Conservation (phyloP, 768 basidiomycete species). For the Boletus tomentosulus region DNA sequence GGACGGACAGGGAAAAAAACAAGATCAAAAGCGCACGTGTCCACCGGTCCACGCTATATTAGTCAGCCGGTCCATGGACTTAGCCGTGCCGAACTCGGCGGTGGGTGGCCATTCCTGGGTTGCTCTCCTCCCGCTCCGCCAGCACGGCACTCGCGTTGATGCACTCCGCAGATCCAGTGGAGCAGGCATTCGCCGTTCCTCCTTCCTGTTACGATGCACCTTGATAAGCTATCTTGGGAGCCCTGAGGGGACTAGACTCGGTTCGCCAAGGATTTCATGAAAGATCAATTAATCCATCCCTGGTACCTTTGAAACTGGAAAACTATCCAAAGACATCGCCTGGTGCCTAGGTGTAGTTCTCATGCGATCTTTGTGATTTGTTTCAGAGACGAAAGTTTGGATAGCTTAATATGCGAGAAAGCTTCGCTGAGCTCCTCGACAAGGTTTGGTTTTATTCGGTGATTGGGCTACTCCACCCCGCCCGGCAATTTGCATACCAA, state of each 20-base stretch:
- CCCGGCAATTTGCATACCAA: constrained; percentile 19
- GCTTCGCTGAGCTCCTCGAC: constrained; percentile 29
- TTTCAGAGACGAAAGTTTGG: background rate
- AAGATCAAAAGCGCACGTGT: constrained; percentile 33
- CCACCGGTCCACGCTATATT: constrained; percentile 14
- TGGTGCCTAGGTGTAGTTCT: too few relatives aligned
- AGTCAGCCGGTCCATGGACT: constrained; percentile 29
- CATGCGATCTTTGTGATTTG: too few relatives aligned
- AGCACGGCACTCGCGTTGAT: constrained; percentile 3
- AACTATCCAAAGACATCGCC: too few relatives aligned
- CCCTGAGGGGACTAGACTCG: constrained; percentile 27
- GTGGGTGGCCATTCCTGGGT: background rate
- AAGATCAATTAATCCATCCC: constrained; percentile 17
- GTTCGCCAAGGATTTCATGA: constrained; percentile 16
- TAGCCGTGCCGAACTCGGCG: constrained; percentile 6
- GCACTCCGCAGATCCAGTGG: constrained; percentile 25
- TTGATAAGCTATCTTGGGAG: constrained; percentile 30
- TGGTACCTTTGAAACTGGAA: constrained; percentile 13
- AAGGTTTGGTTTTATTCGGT: constrained; percentile 24
- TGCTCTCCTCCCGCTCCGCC: background rate
- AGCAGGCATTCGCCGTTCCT: constrained; percentile 22
- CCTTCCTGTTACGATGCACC: constrained; percentile 21
- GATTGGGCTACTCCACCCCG: constrained; percentile 25
- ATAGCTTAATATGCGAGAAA: constrained; percentile 22
- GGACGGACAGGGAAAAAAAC: constrained; percentile 35